Evolutionary conservation across 148 eudicot species (phyloP).

Genomic region (Chenopodium quinoa): DNA sequence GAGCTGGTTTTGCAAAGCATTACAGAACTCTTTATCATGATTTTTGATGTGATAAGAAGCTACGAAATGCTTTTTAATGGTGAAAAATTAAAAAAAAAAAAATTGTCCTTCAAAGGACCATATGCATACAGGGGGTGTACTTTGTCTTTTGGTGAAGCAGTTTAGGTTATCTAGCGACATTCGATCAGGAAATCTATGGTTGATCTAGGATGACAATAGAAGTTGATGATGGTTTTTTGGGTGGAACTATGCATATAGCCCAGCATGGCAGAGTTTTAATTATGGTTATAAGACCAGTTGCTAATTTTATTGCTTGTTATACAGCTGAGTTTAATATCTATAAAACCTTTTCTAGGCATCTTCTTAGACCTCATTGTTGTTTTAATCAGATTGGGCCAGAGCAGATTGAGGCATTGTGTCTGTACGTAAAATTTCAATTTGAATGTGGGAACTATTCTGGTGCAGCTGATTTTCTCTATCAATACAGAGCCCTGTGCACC

Average conservation of each 20-base stretch:
- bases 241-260: not conserved
- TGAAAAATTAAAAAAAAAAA: no score
- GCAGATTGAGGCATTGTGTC: slow-evolving; percentile 94
- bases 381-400: slow-evolving; percentile 83
- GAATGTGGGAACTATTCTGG: slow-evolving; percentile 99
- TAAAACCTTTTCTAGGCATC: not conserved
- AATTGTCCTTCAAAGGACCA: no score
- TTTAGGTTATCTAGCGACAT: not conserved
- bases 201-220: not conserved
- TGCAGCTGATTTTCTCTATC: slow-evolving; percentile 92
- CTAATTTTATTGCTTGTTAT: not conserved
- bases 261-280: not conserved
- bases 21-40: not conserved
- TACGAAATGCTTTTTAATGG: not conserved
- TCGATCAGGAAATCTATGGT: not conserved
- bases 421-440: slow-evolving; percentile 93
- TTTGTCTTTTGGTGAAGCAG: not conserved
- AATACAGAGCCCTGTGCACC: slow-evolving; percentile 82
- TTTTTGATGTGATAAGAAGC: not conserved
- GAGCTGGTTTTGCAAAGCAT: not conserved
- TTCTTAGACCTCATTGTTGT: not conserved
- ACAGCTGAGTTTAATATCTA: not conserved
- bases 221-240: not conserved
- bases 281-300: not conserved
- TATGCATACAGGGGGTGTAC: no score